Conservation (phyloP, 371 early-diverging fungal species). For the Rhizopus microsporus region DNA sequence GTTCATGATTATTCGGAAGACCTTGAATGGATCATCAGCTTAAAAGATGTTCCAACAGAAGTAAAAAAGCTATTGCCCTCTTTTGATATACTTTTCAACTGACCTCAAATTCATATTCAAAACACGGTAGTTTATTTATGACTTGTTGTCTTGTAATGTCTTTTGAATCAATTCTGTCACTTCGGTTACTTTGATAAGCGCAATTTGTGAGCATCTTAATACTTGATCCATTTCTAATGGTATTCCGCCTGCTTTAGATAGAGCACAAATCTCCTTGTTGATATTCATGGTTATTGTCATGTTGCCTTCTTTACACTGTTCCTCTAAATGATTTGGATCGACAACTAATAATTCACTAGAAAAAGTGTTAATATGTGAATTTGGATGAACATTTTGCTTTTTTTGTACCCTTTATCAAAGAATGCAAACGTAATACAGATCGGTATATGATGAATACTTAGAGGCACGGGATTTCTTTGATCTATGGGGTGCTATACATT, state of each 20-base stretch:
- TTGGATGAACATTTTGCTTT: background rate
- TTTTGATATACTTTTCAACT: too few species aligned
- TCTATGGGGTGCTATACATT: slow-evolving; percentile 74
- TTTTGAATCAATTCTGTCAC: slow-evolving; percentile 70
- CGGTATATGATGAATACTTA: slow-evolving; percentile 94
- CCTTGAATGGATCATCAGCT: too few species aligned
- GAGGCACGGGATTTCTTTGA: slow-evolving; percentile 89
- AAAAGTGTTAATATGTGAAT: background rate
- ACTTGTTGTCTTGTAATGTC: slow-evolving; percentile 59
- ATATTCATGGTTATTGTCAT: slow-evolving; percentile 90
- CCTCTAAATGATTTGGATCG: slow-evolving; percentile 87
- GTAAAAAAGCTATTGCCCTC: too few species aligned
- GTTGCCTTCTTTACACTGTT: slow-evolving; percentile 76
- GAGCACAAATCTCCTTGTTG: slow-evolving; percentile 88
- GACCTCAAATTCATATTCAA: background rate
- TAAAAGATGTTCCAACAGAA: too few species aligned
- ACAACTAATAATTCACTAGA: slow-evolving; percentile 73
- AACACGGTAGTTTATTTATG: slow-evolving; percentile 19
- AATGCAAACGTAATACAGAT: slow-evolving; percentile 91
- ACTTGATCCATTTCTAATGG: slow-evolving; percentile 70
- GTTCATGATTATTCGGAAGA: too few species aligned
- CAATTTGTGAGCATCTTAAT: slow-evolving; percentile 76
- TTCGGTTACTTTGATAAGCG: slow-evolving; percentile 72
- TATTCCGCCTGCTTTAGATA: slow-evolving; percentile 92
- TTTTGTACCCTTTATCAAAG: slow-evolving; percentile 76